Base-by-base conservation (phyloP, 2,329 filamentous ascomycete genomes). In the Penicillium sp. region DNA sequence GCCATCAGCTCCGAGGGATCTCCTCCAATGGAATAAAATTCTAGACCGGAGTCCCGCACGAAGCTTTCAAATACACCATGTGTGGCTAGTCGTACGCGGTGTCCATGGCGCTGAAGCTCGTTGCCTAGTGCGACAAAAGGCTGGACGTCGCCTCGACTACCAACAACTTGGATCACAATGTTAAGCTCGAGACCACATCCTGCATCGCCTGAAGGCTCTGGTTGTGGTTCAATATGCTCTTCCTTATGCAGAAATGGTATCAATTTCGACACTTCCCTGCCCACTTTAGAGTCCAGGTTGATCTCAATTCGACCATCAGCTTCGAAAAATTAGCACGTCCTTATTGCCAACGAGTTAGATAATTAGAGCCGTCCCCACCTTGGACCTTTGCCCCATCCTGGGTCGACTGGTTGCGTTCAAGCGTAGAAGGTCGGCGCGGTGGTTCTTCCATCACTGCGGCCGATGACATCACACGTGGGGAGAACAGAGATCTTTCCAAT, bases 101-200 rank as follows among this genome's bases (percentile, higher is more conserved):
- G 83, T 4, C 80, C 78, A 51, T 80, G 74, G 2, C 74, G 69
- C 60, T 81, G 76, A 0, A 86, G 68, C n/a, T 79, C 76, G 37
- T 76, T 78, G 0, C 81, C 84, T 2, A 86, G 72, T 0, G 83
- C 81, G 47, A 86, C 72, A 56, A 86, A 86, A 0, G 84, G 84
- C 57, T 86, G 84, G 1, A 84, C 80, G 65, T 84, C 82, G 6
- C 82, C 82, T 12, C 4, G 82, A 80, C 63, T 86, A 78, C 29
- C 84, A 74, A 84, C 81, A 3, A 83, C 79, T 54, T 84, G 82
- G 49, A 84, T 81, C 5, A 82, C 80, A 25, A 82, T 76, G 53
- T 82, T 82, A 37, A 82, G 67, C n/a, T 64, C 47, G 2, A 59
- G 38, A 9, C 33, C 8, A n/a, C 35, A 52, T 42, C 31, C 43